phyloP scores from a whole-genome alignment of 1,284 basidiomycete species.

The Cryptococcus floricola region DNA sequence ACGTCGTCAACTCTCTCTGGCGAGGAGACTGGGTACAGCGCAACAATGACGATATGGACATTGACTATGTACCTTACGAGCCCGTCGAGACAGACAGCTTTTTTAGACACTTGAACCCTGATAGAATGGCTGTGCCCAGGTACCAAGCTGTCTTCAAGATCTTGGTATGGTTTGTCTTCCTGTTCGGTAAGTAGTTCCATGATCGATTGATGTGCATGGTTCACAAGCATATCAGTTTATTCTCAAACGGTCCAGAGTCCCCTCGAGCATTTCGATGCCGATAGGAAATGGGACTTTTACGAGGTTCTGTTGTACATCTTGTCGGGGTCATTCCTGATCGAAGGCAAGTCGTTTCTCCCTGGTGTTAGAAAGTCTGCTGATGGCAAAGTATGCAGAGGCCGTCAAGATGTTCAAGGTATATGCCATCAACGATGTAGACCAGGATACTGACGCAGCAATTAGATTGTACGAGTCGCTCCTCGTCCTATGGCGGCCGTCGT shows the following conservation, averaged over 20 bases:
- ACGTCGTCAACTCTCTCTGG: slow-evolving; percentile 63
- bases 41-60: slow-evolving; percentile 58
- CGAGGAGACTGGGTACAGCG: slow-evolving; percentile 73
- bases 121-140: slow-evolving; percentile 80
- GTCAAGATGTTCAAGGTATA: slow-evolving; percentile 61
- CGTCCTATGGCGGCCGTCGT: slow-evolving; percentile 35
- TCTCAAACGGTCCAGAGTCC: slow-evolving; percentile 68
- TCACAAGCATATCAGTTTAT: slow-evolving; percentile 55
- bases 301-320: slow-evolving; percentile 73
- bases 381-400: slow-evolving; percentile 22
- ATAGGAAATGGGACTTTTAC: slow-evolving; percentile 62
- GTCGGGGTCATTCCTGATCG: slow-evolving; percentile 67
- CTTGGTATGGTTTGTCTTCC: slow-evolving; percentile 75
- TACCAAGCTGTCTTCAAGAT: slow-evolving; percentile 54
- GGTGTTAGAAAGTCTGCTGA: background rate
- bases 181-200: slow-evolving; percentile 51
- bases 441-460: slow-evolving; percentile 1
- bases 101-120: slow-evolving; percentile 68
- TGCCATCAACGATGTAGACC: background rate
- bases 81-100: slow-evolving; percentile 52
- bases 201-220: background rate
- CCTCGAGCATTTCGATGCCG: slow-evolving; percentile 38
- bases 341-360: slow-evolving; percentile 56
- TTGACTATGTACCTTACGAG: slow-evolving; percentile 50
- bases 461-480: slow-evolving; percentile 41